These are phyloP conservation scores for Dryadomyces quercus-mongolicae DNA, from an alignment of 2,329 filamentous ascomycete species.

Conservation along the genomic window DNA sequence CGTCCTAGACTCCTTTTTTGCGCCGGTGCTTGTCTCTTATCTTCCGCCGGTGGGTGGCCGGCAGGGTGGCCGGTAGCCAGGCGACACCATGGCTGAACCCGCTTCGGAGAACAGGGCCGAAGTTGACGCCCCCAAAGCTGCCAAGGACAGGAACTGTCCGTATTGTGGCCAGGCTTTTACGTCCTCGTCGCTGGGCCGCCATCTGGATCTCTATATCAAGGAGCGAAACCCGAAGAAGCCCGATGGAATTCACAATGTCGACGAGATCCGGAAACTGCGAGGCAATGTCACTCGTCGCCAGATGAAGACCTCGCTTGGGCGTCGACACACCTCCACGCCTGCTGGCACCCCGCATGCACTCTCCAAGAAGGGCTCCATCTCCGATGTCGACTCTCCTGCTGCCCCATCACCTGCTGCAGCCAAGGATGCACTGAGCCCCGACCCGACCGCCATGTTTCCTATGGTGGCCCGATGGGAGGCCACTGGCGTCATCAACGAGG, in stretches of 20 bases:
- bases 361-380: slow-evolving; percentile 26
- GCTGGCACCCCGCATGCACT: slow-evolving; percentile 34
- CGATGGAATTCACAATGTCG: slow-evolving; percentile 82
- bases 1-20: neutral
- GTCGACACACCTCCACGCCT: slow-evolving; percentile 50
- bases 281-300: slow-evolving; percentile 80
- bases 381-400: slow-evolving; percentile 25
- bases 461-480: slow-evolving; percentile 58
- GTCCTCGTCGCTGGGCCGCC: slow-evolving; percentile 82
- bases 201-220: slow-evolving; percentile 89
- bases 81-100: slow-evolving; percentile 4
- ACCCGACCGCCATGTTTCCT: slow-evolving; percentile 26
- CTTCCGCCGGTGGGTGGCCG: neutral
- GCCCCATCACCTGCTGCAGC: slow-evolving; percentile 24
- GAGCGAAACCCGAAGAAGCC: slow-evolving; percentile 80
- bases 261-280: slow-evolving; percentile 73
- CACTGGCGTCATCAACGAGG: slow-evolving; percentile 68
- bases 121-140: slow-evolving; percentile 30
- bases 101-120: slow-evolving; percentile 16
- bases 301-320: slow-evolving; percentile 51
- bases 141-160: slow-evolving; percentile 79
- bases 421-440: slow-evolving; percentile 28
- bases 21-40: neutral
- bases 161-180: slow-evolving; percentile 88
- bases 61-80: neutral